phyloP scores from a whole-genome alignment of 2,329 filamentous ascomycete species.

The Paecilomyces dactylethromorphus region DNA sequence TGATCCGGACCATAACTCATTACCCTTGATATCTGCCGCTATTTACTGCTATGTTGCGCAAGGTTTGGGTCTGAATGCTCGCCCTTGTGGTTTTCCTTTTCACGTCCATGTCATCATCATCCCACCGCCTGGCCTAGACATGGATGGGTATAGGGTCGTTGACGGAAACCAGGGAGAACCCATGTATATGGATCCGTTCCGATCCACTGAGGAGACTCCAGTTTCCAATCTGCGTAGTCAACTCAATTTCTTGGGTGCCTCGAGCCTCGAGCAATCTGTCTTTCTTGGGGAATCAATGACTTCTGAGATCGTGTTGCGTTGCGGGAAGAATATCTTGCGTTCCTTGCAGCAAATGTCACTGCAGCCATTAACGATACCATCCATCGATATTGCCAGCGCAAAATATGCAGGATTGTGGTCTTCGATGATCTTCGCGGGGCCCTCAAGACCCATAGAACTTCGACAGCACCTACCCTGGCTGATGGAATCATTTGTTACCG shows the following conservation, averaged over 20 bases:
- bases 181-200: slow-evolving; percentile 84
- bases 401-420: slow-evolving; percentile 73
- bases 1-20: slow-evolving; percentile 65
- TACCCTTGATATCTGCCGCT: slow-evolving; percentile 78
- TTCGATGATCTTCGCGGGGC: slow-evolving; percentile 47
- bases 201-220: slow-evolving; percentile 60
- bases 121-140: slow-evolving; percentile 52
- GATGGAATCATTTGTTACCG: slow-evolving; percentile 56
- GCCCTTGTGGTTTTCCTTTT: slow-evolving; percentile 73
- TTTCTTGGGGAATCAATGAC: slow-evolving; percentile 61
- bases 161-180: slow-evolving; percentile 30
- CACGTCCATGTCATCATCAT: slow-evolving; percentile 78
- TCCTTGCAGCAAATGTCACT: slow-evolving; percentile 53
- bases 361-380: slow-evolving; percentile 22
- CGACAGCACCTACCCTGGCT: slow-evolving; percentile 60
- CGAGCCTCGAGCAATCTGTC: slow-evolving; percentile 29
- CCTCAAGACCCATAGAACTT: slow-evolving; percentile 42
- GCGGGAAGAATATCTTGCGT: slow-evolving; percentile 72
- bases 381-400: slow-evolving; percentile 53
- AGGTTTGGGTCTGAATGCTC: slow-evolving; percentile 67
- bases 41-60: slow-evolving; percentile 79
- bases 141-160: slow-evolving; percentile 45
- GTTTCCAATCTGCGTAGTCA: slow-evolving; percentile 52
- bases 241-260: slow-evolving; percentile 49
- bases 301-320: slow-evolving; percentile 65